Conservation (phyloP, 768 basidiomycete genomes). For the Boletus tylopilopsis region DNA sequence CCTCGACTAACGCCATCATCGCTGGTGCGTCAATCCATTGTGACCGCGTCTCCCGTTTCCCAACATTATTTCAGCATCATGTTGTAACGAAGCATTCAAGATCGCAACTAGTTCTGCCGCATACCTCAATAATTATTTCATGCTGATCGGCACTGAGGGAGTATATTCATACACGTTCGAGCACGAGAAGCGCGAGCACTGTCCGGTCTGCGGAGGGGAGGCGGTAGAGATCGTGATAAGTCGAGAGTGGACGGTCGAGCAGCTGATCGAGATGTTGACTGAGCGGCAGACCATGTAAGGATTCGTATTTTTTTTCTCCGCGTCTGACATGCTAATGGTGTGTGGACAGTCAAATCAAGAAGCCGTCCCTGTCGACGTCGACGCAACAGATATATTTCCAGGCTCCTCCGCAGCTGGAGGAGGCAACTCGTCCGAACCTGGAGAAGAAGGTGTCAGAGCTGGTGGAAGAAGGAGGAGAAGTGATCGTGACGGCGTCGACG, state of each 20-base stretch:
- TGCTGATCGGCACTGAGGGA: constrained; percentile 95
- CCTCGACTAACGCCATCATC: constrained; percentile 97
- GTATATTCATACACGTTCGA: constrained; percentile 98
- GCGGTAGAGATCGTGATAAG: constrained; percentile 69
- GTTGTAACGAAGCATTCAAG: constrained; percentile 99
- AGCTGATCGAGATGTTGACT: constrained; percentile 80
- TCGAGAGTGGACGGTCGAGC: constrained; percentile 75
- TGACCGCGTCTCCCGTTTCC: neutral
- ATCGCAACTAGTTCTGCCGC: constrained; percentile 94
- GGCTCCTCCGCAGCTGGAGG: constrained; percentile 87
- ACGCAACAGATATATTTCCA: constrained; percentile 85
- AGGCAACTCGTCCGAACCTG: constrained; percentile 87
- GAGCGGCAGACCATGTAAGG: constrained; percentile 89
- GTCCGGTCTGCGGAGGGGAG: constrained; percentile 96
- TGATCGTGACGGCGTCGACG: constrained; percentile 84
- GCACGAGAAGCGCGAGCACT: constrained; percentile 88
- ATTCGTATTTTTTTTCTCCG: constrained; percentile 2
- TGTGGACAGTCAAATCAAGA: constrained; percentile 83
- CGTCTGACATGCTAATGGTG: neutral
- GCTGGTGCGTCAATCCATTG: constrained; percentile 54
- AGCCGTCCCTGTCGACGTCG: constrained; percentile 82
- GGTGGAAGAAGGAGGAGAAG: constrained; percentile 68
- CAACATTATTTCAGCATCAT: constrained; percentile 60
- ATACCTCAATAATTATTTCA: constrained; percentile 95
- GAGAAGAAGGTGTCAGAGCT: constrained; percentile 83